Percentiles rank a stretch among this genome's conserved stretches.
These are phyloP conservation scores for Phaeosphaeriaceae sp. DNA, from an alignment of 2,329 filamentous ascomycete species.

Conservation along the genomic window DNA sequence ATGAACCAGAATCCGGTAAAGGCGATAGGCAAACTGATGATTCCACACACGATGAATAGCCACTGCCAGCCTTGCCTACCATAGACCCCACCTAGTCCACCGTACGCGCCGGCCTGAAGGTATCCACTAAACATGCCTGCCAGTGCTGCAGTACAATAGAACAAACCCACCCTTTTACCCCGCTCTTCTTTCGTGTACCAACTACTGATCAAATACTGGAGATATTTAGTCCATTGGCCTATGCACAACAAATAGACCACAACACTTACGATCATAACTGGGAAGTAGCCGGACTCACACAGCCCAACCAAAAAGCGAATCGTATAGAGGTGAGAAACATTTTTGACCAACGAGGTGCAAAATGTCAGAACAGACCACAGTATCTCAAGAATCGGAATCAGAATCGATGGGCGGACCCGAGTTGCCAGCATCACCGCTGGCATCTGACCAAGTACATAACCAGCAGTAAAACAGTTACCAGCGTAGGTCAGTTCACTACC, in stretches of 20 bases:
- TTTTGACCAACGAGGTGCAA: slow-evolving; percentile 27
- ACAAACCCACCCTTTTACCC: slow-evolving; percentile 40
- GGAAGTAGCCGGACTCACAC: slow-evolving; percentile 35
- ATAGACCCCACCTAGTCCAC: slow-evolving; percentile 33
- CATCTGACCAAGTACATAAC: slow-evolving; percentile 39
- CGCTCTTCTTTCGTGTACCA: slow-evolving; percentile 52
- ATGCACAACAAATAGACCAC: too few species aligned
- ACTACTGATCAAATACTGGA: slow-evolving; percentile 44
- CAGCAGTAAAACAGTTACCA: slow-evolving; percentile 36
- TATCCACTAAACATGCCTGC: slow-evolving; percentile 46
- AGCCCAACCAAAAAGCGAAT: slow-evolving; percentile 43
- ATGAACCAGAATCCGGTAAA: slow-evolving; percentile 51
- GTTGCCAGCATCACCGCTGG: slow-evolving; percentile 37
- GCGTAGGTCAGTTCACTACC: slow-evolving; percentile 42
- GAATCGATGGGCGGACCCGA: slow-evolving; percentile 29
- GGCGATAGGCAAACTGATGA: slow-evolving; percentile 53
- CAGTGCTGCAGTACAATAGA: slow-evolving; percentile 40
- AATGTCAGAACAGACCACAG: slow-evolving; percentile 31
- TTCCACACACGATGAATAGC: slow-evolving; percentile 40
- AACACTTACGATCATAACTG: slow-evolving; percentile 33
- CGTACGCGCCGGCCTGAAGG: slow-evolving; percentile 42
- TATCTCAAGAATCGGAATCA: slow-evolving; percentile 43
- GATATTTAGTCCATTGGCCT: too few species aligned
- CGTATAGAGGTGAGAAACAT: slow-evolving; percentile 39
- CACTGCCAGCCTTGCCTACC: slow-evolving; percentile 33